These are phyloP conservation scores for Hypoxylon trugodes DNA, from an alignment of 495 filamentous ascomycete species.

Conservation along the genomic window DNA sequence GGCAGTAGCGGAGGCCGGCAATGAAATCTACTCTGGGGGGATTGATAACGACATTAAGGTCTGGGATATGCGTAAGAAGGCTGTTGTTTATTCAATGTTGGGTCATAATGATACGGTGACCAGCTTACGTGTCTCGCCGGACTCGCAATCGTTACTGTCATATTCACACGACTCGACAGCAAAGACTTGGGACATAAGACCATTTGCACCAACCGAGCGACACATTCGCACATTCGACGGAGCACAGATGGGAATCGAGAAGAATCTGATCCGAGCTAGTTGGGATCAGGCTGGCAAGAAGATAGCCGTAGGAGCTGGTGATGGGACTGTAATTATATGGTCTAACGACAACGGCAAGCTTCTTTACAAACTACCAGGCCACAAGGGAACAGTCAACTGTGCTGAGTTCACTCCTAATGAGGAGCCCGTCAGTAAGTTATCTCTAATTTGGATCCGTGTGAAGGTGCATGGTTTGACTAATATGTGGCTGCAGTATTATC, in stretches of 20 bases:
- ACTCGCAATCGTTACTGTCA: slow-evolving; percentile 88
- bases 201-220: slow-evolving; percentile 88
- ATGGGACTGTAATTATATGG: slow-evolving; percentile 92
- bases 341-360: slow-evolving; percentile 82
- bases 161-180: slow-evolving; percentile 94
- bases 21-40: slow-evolving; percentile 92
- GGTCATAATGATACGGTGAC: slow-evolving; percentile 94
- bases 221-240: slow-evolving; percentile 88
- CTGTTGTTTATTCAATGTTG: slow-evolving; percentile 82
- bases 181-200: slow-evolving; percentile 94
- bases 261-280: slow-evolving; percentile 89
- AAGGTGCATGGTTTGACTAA: slow-evolving; percentile 4
- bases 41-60: slow-evolving; percentile 98
- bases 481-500: slow-evolving; percentile 72
- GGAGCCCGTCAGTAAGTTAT: slow-evolving; percentile 86
- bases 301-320: slow-evolving; percentile 89
- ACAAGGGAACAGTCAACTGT: slow-evolving; percentile 95
- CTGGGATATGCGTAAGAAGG: slow-evolving; percentile 94
- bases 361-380: slow-evolving; percentile 92
- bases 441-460: not conserved
- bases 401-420: slow-evolving; percentile 84
- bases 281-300: slow-evolving; percentile 89
- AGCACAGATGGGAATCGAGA: slow-evolving; percentile 84
- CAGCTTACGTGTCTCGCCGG: slow-evolving; percentile 87
- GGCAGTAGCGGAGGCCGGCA: slow-evolving; percentile 88